phyloP scores from a whole-genome alignment of 2,329 filamentous ascomycete species.

The Sphaerostilbella broomeana region DNA sequence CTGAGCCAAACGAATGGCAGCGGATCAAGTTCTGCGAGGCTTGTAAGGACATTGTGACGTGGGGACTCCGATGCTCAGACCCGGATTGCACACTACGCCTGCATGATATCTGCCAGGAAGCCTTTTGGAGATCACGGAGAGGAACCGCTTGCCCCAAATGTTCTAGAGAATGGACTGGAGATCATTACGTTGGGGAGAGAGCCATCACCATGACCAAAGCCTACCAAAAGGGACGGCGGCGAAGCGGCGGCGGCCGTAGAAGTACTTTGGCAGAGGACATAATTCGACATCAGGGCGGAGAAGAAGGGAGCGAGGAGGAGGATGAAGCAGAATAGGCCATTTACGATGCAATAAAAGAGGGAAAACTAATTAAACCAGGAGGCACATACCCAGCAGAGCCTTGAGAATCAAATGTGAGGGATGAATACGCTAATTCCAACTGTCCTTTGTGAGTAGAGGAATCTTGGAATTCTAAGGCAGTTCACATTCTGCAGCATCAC shows the following conservation, averaged over 20 bases:
- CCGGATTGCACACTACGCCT: conserved; percentile 62
- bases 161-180: conserved; percentile 41
- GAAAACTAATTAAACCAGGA: conserved; percentile 3
- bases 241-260: conserved; percentile 26
- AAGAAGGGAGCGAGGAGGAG: conserved; percentile 20
- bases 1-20: conserved; percentile 55
- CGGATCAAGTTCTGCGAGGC: conserved; percentile 82
- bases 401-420: no score
- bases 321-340: conserved; percentile 12
- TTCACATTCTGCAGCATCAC: no score
- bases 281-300: conserved; percentile 24
- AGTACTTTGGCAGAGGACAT: conserved; percentile 31
- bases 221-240: conserved; percentile 38
- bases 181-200: conserved; percentile 48
- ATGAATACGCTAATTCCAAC: no score
- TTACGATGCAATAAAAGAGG: background rate
- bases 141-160: conserved; percentile 60
- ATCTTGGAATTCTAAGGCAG: no score
- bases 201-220: conserved; percentile 49
- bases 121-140: conserved; percentile 62
- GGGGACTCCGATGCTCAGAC: conserved; percentile 69
- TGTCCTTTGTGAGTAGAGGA: no score
- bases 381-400: no score
- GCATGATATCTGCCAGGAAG: conserved; percentile 69
- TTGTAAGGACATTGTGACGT: conserved; percentile 83